phyloP scores from a whole-genome alignment of 192 early-diverging fungal genomes.

The Coemansia sp. region DNA sequence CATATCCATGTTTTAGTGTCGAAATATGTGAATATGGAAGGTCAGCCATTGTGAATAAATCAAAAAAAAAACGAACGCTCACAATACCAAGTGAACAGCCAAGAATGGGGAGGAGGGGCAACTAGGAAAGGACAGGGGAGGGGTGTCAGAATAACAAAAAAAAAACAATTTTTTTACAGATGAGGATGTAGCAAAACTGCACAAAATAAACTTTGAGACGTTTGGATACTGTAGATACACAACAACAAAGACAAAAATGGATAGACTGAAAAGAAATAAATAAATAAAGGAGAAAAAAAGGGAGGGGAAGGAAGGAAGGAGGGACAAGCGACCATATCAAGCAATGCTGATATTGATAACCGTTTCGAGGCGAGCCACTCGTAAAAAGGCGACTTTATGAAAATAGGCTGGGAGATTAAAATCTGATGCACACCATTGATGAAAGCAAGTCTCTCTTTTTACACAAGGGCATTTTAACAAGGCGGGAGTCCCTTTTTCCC shows the following conservation, averaged over 20 bases:
- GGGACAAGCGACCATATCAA: background rate
- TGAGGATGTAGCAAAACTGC: background rate
- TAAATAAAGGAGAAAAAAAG: background rate
- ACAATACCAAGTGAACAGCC: background rate
- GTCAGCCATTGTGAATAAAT: background rate
- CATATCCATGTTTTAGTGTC: background rate
- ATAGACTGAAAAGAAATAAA: background rate
- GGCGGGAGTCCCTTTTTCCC: background rate
- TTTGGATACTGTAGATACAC: background rate
- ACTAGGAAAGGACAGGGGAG: background rate
- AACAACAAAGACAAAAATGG: background rate
- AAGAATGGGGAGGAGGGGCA: background rate
- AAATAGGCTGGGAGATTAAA: conserved; percentile 5
- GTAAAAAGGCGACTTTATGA: background rate
- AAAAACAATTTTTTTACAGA: background rate
- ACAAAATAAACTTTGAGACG: background rate
- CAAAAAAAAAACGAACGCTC: too few relatives aligned
- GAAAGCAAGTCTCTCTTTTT: background rate
- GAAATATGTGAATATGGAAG: background rate
- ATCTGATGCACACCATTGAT: conserved; percentile 1
- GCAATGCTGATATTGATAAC: conserved; percentile 2
- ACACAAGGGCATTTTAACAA: background rate
- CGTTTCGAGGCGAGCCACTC: background rate
- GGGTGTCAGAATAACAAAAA: background rate
- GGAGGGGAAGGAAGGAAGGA: background rate